phyloP scores from a whole-genome alignment of 371 early-diverging fungal genomes.

The Capillidium rhysosporum region DNA sequence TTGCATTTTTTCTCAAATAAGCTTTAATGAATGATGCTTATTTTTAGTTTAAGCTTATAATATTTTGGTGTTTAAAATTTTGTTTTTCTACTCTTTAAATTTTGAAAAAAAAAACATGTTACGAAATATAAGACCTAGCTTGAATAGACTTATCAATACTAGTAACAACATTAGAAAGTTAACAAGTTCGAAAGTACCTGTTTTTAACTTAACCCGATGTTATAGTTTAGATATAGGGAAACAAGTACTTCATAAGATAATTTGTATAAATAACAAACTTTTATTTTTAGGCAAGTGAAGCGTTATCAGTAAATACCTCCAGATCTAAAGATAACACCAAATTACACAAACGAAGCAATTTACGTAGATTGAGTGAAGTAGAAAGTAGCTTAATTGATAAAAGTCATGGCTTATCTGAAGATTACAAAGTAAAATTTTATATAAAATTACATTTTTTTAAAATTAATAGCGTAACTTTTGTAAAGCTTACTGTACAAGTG shows the following conservation, averaged over 20 bases:
- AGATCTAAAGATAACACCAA: background rate
- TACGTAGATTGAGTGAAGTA: background rate
- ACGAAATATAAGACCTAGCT: too few species aligned
- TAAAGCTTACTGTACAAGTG: conserved; percentile 1
- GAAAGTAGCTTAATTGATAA: background rate
- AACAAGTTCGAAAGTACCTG: too few species aligned
- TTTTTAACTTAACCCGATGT: too few species aligned
- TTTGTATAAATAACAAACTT: background rate
- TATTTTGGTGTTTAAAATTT: too few species aligned
- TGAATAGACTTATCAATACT: too few species aligned
- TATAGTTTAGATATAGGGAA: too few species aligned
- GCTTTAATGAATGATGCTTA: too few species aligned
- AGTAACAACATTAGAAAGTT: too few species aligned
- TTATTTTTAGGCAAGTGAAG: conserved; percentile 1
- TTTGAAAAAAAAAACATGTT: too few species aligned
- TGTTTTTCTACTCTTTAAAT: too few species aligned
- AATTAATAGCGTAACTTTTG: background rate
- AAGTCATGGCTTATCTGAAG: background rate
- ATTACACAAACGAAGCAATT: background rate
- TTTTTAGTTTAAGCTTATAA: too few species aligned
- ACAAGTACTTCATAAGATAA: background rate
- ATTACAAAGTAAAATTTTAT: background rate
- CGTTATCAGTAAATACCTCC: background rate
- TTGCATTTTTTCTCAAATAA: too few species aligned
- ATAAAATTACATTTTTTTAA: background rate